Evolutionary conservation across 768 basidiomycete species (phyloP).

Genomic region (Boletus sensibilis): DNA sequence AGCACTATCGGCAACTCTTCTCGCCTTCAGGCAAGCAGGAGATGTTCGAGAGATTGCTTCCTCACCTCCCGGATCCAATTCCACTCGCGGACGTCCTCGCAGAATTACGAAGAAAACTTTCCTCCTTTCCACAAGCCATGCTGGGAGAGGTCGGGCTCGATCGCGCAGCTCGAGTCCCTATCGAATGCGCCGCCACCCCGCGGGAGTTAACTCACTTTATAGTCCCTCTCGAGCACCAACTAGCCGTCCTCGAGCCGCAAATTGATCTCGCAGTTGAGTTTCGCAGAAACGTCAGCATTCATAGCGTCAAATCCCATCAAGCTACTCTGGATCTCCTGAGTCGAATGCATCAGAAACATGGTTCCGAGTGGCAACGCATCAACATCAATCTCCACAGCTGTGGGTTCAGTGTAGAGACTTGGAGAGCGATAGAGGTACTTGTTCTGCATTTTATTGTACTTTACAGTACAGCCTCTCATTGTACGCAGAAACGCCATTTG

Average conservation of each 20-base stretch:
- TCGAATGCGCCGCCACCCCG: constrained; percentile 46
- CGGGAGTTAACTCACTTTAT: constrained; percentile 73
- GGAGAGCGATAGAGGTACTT: constrained; percentile 70
- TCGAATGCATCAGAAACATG: constrained; percentile 56
- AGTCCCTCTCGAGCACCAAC: constrained; percentile 78
- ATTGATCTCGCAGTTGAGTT: constrained; percentile 81
- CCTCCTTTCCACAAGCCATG: constrained; percentile 67
- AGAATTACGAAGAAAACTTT: constrained; percentile 60
- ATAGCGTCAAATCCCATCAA: constrained; percentile 78
- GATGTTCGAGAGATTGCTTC: constrained; percentile 56
- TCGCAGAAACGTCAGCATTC: constrained; percentile 76
- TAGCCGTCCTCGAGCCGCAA: constrained; percentile 78
- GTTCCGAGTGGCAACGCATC: constrained; percentile 57
- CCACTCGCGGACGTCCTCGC: constrained; percentile 56
- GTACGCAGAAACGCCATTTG: constrained; percentile 55
- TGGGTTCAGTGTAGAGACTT: constrained; percentile 75
- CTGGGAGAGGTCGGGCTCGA: constrained; percentile 95
- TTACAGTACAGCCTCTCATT: constrained; percentile 9
- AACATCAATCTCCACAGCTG: constrained; percentile 92
- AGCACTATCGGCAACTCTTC: constrained; percentile 77
- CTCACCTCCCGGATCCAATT: constrained; percentile 69
- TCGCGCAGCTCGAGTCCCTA: constrained; percentile 71
- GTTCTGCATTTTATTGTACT: not conserved
- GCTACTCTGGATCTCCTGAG: constrained; percentile 66
- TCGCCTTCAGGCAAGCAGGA: constrained; percentile 39